Conservation (phyloP, 2,329 filamentous ascomycete species). For the Colletotrichum higginsianum region DNA sequence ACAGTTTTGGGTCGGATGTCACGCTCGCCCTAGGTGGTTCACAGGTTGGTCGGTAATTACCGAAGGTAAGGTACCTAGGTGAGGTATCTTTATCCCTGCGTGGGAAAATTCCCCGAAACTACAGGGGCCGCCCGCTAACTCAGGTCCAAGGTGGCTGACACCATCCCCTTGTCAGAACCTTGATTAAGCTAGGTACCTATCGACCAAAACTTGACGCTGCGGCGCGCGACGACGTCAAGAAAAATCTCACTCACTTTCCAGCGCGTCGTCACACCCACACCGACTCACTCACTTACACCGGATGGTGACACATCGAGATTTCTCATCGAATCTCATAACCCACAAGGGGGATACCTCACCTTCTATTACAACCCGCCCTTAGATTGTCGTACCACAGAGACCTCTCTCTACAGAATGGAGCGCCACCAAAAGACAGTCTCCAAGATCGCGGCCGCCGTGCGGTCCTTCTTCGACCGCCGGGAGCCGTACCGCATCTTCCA, state of each 20-base stretch:
- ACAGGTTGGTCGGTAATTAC: no score
- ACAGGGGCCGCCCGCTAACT: not conserved
- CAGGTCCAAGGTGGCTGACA: not conserved
- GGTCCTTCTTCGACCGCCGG: conserved; percentile 62
- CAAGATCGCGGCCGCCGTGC: conserved; percentile 63
- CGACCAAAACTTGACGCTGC: not conserved
- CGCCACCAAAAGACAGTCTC: conserved; percentile 64
- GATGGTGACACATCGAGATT: not conserved
- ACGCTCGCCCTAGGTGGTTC: no score
- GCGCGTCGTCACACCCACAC: not conserved
- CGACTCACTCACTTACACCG: conserved; percentile 2
- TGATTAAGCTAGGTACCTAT: conserved; percentile 13
- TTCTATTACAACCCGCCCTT: not conserved
- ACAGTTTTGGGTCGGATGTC: no score
- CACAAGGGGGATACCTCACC: not conserved
- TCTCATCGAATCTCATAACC: conserved; percentile 5
- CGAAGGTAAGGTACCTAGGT: no score
- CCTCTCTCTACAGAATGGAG: conserved; percentile 57
- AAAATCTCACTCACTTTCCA: conserved; percentile 4
- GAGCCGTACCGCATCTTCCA: conserved; percentile 82
- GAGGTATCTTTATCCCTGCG: not conserved
- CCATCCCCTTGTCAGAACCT: conserved; percentile 25
- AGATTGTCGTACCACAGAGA: not conserved
- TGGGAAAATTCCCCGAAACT: not conserved
- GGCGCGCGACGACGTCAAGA: conserved; percentile 10